Evolutionary conservation across 768 basidiomycete species (phyloP), one percentile per base, ranked within the genome.

Genomic region (Strobilomyces confusus): DNA sequence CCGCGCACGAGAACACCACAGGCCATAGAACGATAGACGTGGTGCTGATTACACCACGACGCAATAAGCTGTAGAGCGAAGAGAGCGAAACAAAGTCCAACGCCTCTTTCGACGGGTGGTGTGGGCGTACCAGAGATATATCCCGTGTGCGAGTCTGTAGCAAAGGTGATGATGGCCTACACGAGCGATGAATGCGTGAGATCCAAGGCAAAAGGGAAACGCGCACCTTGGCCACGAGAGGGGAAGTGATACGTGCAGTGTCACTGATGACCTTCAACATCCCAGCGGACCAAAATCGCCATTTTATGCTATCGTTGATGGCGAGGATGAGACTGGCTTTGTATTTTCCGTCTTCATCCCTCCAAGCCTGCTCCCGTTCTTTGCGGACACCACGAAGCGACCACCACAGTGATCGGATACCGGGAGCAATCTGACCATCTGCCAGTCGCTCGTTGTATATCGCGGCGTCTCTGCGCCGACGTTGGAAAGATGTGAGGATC

Each of bases 1-100:
- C 85, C 86, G 33, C 94, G 83, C 14, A 89, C 63, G 17, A 93
- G 78, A 3, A 94, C 91, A 23, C 95, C 94, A 12, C 83, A 80
- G 1, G 83, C 81, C 25, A 81, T 77, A 37, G 77, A 74, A 11
- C 88, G 80, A 65, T 92, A 90, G 76, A 93, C 92, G 71, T 89
- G 93, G 60, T 93, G 90, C 55, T 95, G 83, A 8, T 80, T 77
- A 59, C 81, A 81, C 49, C 92, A 60, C 1, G 87, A 88, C 0
- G 83, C 66, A 32, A 85, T 64, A 33, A 91, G 49, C 62, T 92
- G 87, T 59, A 97, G 75, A 19, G 72, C 65, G 52, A 94, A 74
- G 1, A 98, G 78, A 25, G 69, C 80, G 58, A 95, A 78, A 1
- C 83, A 80, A 20, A 90, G 77, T 2, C 90, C 92, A n/a, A 94